These are phyloP conservation scores for Amanita pallidorosea DNA, from an alignment of 768 basidiomycete species.

Conservation along the genomic window DNA sequence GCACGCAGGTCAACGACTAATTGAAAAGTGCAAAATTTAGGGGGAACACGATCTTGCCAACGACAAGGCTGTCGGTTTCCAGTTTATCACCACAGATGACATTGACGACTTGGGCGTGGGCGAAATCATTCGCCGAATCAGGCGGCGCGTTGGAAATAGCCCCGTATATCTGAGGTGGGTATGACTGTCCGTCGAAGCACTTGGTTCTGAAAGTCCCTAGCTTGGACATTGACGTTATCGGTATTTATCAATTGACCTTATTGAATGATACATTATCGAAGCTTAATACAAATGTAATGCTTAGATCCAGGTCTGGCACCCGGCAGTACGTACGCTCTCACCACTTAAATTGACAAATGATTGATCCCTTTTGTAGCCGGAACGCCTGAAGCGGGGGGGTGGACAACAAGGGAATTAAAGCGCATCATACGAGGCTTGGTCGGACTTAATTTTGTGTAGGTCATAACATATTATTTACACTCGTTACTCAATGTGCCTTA, in stretches of 20 bases:
- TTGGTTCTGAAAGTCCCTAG: neutral
- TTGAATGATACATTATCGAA: no score
- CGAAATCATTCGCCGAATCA: slow-evolving; percentile 62
- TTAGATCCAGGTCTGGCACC: no score
- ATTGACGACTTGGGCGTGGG: slow-evolving; percentile 71
- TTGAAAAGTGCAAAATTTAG: slow-evolving; percentile 19
- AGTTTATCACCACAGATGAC: slow-evolving; percentile 71
- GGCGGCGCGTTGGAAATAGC: slow-evolving; percentile 55
- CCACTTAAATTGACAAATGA: neutral
- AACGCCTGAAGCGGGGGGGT: slow-evolving; percentile 78
- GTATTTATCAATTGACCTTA: no score
- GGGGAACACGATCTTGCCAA: slow-evolving; percentile 52
- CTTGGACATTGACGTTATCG: no score
- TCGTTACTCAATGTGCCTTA: no score
- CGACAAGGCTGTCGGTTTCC: slow-evolving; percentile 67
- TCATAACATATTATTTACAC: neutral
- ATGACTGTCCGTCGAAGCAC: neutral
- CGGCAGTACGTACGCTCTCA: no score
- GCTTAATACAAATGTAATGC: no score
- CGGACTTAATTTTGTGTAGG: slow-evolving; percentile 69
- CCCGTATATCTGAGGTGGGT: slow-evolving; percentile 21
- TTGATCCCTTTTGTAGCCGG: slow-evolving; percentile 38
- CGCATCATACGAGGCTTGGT: slow-evolving; percentile 70
- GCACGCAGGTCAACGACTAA: neutral
- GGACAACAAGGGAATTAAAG: slow-evolving; percentile 77